Conservation (phyloP, 2,329 filamentous ascomycete genomes). For the Botrytis fabae region DNA sequence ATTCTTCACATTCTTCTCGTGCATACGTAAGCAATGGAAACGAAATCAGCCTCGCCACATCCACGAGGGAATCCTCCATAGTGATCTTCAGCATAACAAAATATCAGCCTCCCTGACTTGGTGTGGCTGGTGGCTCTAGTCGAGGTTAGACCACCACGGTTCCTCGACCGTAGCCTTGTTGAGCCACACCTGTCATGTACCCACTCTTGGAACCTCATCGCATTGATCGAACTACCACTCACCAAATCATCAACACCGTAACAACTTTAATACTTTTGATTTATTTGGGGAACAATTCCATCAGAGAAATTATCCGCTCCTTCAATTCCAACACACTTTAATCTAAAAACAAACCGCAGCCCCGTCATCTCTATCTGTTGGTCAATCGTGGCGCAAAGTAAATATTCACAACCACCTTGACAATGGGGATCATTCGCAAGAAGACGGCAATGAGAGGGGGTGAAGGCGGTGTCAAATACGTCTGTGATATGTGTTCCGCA, state of each 20-base stretch:
- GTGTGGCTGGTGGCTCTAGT: neutral
- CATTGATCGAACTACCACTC: neutral
- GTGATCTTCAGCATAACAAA: neutral
- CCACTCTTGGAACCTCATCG: slow-evolving; percentile 15
- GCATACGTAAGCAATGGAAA: neutral
- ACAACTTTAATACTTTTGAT: neutral
- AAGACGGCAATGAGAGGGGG: slow-evolving; percentile 84
- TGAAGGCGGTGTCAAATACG: slow-evolving; percentile 90
- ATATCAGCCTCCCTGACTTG: neutral
- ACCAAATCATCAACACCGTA: neutral
- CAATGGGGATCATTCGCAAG: slow-evolving; percentile 94
- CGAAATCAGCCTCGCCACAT: neutral
- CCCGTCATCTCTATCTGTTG: neutral
- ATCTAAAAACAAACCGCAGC: neutral
- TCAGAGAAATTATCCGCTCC: neutral
- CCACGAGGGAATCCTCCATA: neutral
- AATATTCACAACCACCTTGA: slow-evolving; percentile 3
- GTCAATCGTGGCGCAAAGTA: slow-evolving; percentile 18
- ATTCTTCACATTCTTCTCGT: neutral
- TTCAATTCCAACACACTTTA: neutral
- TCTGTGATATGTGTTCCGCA: slow-evolving; percentile 94
- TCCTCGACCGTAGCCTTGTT: slow-evolving; percentile 1
- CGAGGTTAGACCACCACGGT: neutral
- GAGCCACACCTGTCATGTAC: neutral
- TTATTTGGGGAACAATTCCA: neutral